Evolutionary conservation across 2,329 filamentous ascomycete genomes (phyloP), one percentile per base, ranked within the genome.

Genomic region (Fusarium sp.): DNA sequence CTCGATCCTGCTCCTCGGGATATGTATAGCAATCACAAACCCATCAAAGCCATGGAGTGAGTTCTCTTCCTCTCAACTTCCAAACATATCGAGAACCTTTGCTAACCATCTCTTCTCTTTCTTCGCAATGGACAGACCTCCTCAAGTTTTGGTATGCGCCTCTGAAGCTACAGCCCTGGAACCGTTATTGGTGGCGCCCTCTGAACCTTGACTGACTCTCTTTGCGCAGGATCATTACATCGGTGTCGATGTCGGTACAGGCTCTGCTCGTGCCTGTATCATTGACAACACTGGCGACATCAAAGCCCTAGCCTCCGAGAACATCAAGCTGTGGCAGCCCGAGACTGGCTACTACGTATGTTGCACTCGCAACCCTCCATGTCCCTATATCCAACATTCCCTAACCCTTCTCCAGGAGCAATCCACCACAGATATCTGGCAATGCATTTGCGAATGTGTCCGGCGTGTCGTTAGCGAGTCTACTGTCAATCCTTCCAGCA

Each of bases 401-500:
- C 62, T 76, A 12, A 71, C 47, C 24, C 10, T 23, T 24, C 6
- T 39, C 19, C 59, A 83, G 94, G 96, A 99, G 83, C 96, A 99
- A 95, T 98, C 95, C 17, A 98, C 96, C 0, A 92, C 89, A 49
- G 93, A 99, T 78, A 99, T 99, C 75, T 99, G 96, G 96, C 86
- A 89, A 67, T 95, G 93, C 80, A 97, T 99, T 77, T 97, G 94
- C 82, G 86, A 88, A 62, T 96, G 93, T 40, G 93, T 97, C 36
- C 91, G 94, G 74, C 87, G 89, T 51, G 93, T 94, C 43, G 86
- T 98, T 73, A 86, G 86, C 75, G 91, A 97, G 78, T 91, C 95
- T 70, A 90, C 89, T 71, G 89, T 97, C 70, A 89, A 95, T 73
- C 86, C 90, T 6, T 83, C 82, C 65, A 89, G 87, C 34, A 91